These are phyloP conservation scores for Cladosporium sp. DNA, from an alignment of 2,329 filamentous ascomycete species.

Conservation along the genomic window DNA sequence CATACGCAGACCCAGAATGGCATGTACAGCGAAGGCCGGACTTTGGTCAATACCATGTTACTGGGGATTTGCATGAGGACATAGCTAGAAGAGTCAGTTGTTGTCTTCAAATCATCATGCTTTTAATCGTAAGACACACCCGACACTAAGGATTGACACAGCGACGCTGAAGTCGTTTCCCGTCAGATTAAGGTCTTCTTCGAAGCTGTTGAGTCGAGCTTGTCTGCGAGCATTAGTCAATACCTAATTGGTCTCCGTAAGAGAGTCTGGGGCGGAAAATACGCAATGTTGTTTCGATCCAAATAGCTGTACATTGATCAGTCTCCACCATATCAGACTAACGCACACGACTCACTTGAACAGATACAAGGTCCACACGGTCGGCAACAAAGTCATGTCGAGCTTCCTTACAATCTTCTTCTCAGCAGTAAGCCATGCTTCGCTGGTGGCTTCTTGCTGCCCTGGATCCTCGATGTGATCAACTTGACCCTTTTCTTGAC, in stretches of 20 bases:
- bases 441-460: not conserved
- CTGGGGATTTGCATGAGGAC: constrained; percentile 41
- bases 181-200: constrained; percentile 50
- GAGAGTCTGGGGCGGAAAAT: too few relatives aligned
- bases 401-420: constrained; percentile 3
- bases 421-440: not conserved
- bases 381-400: constrained; percentile 3
- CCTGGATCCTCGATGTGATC: not conserved
- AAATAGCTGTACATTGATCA: constrained; percentile 20
- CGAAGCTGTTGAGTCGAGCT: constrained; percentile 37
- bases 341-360: not conserved
- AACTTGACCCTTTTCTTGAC: not conserved
- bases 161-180: constrained; percentile 56
- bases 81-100: constrained; percentile 19
- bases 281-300: constrained; percentile 17
- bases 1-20: constrained; percentile 26
- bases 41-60: constrained; percentile 45
- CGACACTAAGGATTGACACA: constrained; percentile 41
- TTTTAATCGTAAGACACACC: constrained; percentile 12
- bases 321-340: not conserved
- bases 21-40: constrained; percentile 42
- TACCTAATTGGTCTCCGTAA: too few relatives aligned
- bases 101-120: not conserved
- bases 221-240: not conserved
- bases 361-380: not conserved